A percentile compares a stretch with the other conserved stretches of the same genome.
Conservation (phyloP, 164 flowering plant species). For the Warburgia ugandensis region DNA sequence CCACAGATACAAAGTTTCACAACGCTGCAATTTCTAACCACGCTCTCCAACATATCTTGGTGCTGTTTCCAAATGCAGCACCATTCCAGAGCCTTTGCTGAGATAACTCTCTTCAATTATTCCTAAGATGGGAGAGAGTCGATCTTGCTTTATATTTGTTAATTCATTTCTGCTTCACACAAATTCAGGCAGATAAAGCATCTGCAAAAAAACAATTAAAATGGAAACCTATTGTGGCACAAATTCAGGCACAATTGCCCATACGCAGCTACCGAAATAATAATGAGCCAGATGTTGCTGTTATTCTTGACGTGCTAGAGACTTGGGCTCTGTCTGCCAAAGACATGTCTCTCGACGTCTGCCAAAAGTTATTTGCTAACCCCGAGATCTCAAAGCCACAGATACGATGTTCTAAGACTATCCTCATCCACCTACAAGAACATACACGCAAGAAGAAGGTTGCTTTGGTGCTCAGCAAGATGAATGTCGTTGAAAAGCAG, state of each 20-base stretch:
- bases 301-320: slow-evolving; percentile 19
- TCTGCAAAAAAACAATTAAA: slow-evolving; percentile 11
- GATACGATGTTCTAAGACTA: slow-evolving; percentile 9
- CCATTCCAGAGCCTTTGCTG: slow-evolving; percentile 4
- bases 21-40: neutral
- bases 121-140: slow-evolving; percentile 12
- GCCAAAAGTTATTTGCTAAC: slow-evolving; percentile 11
- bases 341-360: slow-evolving; percentile 19
- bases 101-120: slow-evolving; percentile 14
- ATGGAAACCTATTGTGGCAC: too few species aligned
- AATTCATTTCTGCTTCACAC: slow-evolving; percentile 21
- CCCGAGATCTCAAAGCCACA: neutral
- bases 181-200: slow-evolving; percentile 7
- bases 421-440: slow-evolving; percentile 19
- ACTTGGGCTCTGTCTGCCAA: slow-evolving; percentile 13
- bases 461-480: slow-evolving; percentile 19
- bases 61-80: slow-evolving; percentile 13
- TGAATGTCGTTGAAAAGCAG: slow-evolving; percentile 21
- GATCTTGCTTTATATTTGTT: slow-evolving; percentile 20
- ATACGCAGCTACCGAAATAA: slow-evolving; percentile 12
- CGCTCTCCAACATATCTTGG: slow-evolving; percentile 9
- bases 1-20: neutral
- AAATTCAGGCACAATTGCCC: neutral
- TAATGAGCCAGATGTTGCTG: slow-evolving; percentile 9
- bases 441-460: slow-evolving; percentile 20